Conservation (phyloP, 345 rosid genomes). For the Clausena lansium region DNA sequence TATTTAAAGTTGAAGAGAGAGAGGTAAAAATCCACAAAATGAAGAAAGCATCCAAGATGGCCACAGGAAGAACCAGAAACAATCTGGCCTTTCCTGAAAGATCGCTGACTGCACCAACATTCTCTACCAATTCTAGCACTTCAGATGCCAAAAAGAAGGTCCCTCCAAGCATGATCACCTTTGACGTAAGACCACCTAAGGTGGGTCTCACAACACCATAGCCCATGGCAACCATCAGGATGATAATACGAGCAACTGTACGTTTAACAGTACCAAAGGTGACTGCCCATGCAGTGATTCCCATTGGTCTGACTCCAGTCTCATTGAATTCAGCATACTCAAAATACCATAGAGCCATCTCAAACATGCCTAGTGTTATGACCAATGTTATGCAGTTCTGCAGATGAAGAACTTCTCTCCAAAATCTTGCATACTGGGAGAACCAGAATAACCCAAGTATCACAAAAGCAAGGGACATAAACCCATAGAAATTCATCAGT, state of each 20-base stretch:
- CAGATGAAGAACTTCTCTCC: slow-evolving; percentile 88
- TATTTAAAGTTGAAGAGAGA: slow-evolving; percentile 82
- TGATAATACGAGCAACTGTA: slow-evolving; percentile 71
- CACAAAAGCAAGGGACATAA: slow-evolving; percentile 88
- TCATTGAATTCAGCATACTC: slow-evolving; percentile 89
- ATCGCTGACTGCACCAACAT: slow-evolving; percentile 89
- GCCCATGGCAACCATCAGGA: slow-evolving; percentile 91
- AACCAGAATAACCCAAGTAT: slow-evolving; percentile 90
- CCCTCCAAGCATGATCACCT: slow-evolving; percentile 82
- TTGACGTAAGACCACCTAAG: slow-evolving; percentile 84
- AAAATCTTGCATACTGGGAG: slow-evolving; percentile 86
- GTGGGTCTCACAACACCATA: slow-evolving; percentile 98
- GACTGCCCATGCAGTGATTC: slow-evolving; percentile 92
- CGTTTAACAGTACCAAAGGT: slow-evolving; percentile 78
- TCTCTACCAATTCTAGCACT: slow-evolving; percentile 85
- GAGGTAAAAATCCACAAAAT: slow-evolving; percentile 93
- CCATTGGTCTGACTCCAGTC: slow-evolving; percentile 81
- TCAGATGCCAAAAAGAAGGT: slow-evolving; percentile 91
- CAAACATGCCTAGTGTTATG: slow-evolving; percentile 88
- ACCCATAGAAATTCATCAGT: slow-evolving; percentile 77
- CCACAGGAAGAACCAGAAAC: slow-evolving; percentile 82
- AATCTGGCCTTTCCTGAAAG: slow-evolving; percentile 88
- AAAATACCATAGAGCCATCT: slow-evolving; percentile 97
- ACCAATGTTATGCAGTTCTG: slow-evolving; percentile 87
- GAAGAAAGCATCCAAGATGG: slow-evolving; percentile 89